Evolutionary conservation across 768 basidiomycete genomes (phyloP), one percentile per base, ranked within the genome.

Genomic region (Boletus rubropictus): DNA sequence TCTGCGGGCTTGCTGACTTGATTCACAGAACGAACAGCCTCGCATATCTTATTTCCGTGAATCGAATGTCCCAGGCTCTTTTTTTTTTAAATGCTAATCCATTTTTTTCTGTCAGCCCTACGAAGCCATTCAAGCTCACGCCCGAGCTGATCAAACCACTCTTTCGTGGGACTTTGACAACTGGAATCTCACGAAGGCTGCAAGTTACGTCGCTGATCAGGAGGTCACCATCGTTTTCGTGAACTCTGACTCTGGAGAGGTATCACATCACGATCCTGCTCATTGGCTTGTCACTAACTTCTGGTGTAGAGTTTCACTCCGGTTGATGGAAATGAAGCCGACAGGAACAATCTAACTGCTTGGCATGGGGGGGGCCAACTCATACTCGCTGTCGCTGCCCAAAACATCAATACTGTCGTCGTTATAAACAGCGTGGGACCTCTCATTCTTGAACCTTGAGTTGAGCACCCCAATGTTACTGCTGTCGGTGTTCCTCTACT

Each of bases 171-270:
- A 78, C 48, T 71, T 89, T 33, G 66, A 89, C 46, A 80, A 92
- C 63, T 90, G 77, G 58, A 71, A 92, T 59, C 73, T 81, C 18
- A 57, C 51, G 0, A 58, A 64, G 0, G 82, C 81, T 7, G 74
- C 68, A 5, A 73, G 70, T 38, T 65, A 73, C 36, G 81, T 74
- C 0, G 65, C 68, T 1, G 67, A 60, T 33, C 74, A 76, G 50
- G 80, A 81, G 17, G 82, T 82, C 7, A 84, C 84, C 1, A 72
- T 94, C 33, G 89, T 94, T 9, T 91, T 92, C 64, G 73, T 91
- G 53, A 81, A 82, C 51, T 75, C 86, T 2, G 85, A 93, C 61
- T 90, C 88, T 6, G 92, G 92, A 20, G 92, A 94, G 68, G 79
- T 70, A 14, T 9, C 49, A 40, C 46, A 31, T 34, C 5, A 4